Conservation (phyloP, 2,329 filamentous ascomycete genomes). For the Aspergillus ruber region DNA sequence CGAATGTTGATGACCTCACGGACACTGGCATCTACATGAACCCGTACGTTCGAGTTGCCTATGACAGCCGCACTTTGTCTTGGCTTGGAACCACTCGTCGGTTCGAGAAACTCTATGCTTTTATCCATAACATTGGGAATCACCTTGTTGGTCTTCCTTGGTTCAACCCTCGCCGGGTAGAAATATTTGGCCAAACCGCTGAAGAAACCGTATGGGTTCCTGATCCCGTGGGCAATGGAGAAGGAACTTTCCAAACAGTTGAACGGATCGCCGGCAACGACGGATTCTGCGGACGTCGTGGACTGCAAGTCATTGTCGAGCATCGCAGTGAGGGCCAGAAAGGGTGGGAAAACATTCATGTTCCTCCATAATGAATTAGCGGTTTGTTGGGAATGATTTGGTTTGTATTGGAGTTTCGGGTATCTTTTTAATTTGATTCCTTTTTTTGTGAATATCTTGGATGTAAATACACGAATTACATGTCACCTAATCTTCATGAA, state of each 20-base stretch:
- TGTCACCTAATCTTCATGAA: too few species aligned
- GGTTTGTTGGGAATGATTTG: neutral
- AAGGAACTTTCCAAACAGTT: conserved; percentile 35
- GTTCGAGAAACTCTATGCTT: conserved; percentile 59
- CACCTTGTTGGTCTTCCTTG: conserved; percentile 51
- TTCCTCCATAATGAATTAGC: conserved; percentile 22
- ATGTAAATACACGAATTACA: too few species aligned
- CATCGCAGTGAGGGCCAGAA: conserved; percentile 37
- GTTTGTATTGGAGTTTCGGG: neutral
- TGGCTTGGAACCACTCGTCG: conserved; percentile 57
- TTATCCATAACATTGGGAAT: conserved; percentile 55
- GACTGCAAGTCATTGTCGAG: conserved; percentile 40
- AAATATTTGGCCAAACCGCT: conserved; percentile 49
- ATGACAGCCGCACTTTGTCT: conserved; percentile 50
- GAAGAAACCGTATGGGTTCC: conserved; percentile 38
- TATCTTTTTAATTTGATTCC: neutral
- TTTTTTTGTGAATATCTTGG: neutral
- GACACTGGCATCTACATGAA: conserved; percentile 65
- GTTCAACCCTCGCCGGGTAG: conserved; percentile 55
- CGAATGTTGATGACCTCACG: conserved; percentile 24
- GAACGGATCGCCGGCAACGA: conserved; percentile 36
- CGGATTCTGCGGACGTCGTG: conserved; percentile 40
- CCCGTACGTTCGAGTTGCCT: conserved; percentile 66
- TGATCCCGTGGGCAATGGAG: conserved; percentile 19
- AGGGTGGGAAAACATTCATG: conserved; percentile 39